Evolutionary conservation across 768 basidiomycete species (phyloP), one percentile per base, ranked within the genome.

Genomic region (Nidularia sp.): DNA sequence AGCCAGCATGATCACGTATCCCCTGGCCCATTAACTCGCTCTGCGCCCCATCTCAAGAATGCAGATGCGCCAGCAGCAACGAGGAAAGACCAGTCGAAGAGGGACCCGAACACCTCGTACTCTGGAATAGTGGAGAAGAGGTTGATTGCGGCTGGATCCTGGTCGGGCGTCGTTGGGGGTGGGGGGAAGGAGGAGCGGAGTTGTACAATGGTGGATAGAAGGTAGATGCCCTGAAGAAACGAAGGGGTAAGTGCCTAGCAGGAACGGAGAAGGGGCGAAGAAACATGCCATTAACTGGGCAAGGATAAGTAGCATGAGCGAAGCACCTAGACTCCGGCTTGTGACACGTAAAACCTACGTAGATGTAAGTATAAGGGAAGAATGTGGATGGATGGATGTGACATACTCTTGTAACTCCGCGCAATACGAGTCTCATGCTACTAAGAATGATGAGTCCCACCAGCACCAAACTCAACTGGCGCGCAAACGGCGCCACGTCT

Each of bases 151-250:
- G 49, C 47, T 6, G 54, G 32, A 13, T 52, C 54, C 25, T 59
- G 57, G 13, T 53, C 54, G 8, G 53, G 50, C 12, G 43, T 52
- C 47, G 49, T 43, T 1, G 76, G 65, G 1, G 83, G 80, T 0
- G 84, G 83, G 2, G 91, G 91, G 65, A 93, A 91, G 8, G 86
- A 85, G 29, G 85, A 83, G 39, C 90, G 85, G 45, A 93, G 75
- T 64, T 93, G 91, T 9, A 93, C 84, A 46, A 93, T 70, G 0
- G 90, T 93, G 3, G 89, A 85, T 31, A 93, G 79, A 34, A 93
- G 79, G 63, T 93, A 93, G 42, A 89, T 86, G 8, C 86, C 88
- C 90, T 93, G 57, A 29, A n/a, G 50, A 45, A 34, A 13, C 25
- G 1, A 8, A 32, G 33, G 13, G 22, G 15, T 13, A 35, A 56